Evolutionary conservation across 148 eudicot species (phyloP), one percentile per base, ranked within the genome.

Genomic region (Rhododendron kiyosumense): DNA sequence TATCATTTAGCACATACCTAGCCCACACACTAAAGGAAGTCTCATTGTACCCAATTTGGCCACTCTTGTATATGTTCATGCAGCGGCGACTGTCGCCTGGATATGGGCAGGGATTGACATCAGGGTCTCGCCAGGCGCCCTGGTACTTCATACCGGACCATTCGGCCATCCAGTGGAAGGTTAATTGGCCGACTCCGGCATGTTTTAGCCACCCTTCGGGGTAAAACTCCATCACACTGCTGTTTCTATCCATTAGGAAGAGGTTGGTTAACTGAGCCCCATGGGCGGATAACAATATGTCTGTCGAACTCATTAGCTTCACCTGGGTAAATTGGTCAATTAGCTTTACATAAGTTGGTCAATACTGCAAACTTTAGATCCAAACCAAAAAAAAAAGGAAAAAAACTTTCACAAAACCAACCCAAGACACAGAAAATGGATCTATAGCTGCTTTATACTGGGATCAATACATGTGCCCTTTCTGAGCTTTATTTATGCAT

Each of bases 151-250:
- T 94, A 26, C 96, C 97, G 0, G 97, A 95, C 97, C 98, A 94
- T 79, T 90, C 90, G 20, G 96, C 91, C 0, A 94, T 87, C 96
- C 93, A 91, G 13, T 86, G 93, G 86, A 84, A 92, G 61, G 93
- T 96, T 52, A 46, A 92, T 74, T 95, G 97, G 51, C 97, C 97
- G 4, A 92, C 91, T 0, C 98, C 98, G 3, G 97, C 97, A 2
- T 93, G 91, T 84, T 94, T 92, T 20, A 95, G 84, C 98, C 98
- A 95, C 0, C 98, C 98, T 79, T 94, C 92, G 18, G 97, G 97
- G 84, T 90, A 95, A 84, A 95, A 94, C 79, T 95, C 98, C 93
- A 95, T 88, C 1, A 94, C 95, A 45, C 94, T 94, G 91, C 97
- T 95, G 84, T 94, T 94, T 85, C 93, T 90, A 41, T 95, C 92